Percentiles rank a stretch among this genome's conserved stretches.
These are phyloP conservation scores for Termitomyces heimii DNA, from an alignment of 768 basidiomycete genomes.

Conservation along the genomic window DNA sequence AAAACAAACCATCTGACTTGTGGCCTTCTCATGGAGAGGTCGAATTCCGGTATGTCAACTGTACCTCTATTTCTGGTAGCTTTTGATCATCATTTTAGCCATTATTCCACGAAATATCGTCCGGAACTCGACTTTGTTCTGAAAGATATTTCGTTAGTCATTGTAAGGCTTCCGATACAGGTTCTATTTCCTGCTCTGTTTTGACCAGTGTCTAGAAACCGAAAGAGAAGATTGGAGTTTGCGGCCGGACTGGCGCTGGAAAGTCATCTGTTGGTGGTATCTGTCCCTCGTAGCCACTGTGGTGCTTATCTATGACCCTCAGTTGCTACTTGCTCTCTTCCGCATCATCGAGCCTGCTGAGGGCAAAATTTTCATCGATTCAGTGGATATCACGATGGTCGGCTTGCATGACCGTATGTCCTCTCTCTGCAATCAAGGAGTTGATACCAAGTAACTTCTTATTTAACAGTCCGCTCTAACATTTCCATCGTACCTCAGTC, in stretches of 20 bases:
- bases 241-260: slow-evolving; percentile 77
- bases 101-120: slow-evolving; percentile 77
- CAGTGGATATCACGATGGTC: slow-evolving; percentile 68
- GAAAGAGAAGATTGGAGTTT: slow-evolving; percentile 86
- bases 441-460: neutral
- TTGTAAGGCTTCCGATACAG: slow-evolving; percentile 37
- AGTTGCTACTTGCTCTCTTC: slow-evolving; percentile 69
- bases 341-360: slow-evolving; percentile 67
- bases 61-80: neutral
- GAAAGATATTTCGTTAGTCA: slow-evolving; percentile 63
- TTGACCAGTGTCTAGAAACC: slow-evolving; percentile 44
- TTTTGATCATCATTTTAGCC: slow-evolving; percentile 25
- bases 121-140: slow-evolving; percentile 75
- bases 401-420: slow-evolving; percentile 65
- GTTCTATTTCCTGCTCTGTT: neutral
- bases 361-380: slow-evolving; percentile 69
- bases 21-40: slow-evolving; percentile 80
- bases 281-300: neutral
- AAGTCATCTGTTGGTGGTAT: slow-evolving; percentile 58
- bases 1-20: slow-evolving; percentile 38
- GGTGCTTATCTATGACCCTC: neutral
- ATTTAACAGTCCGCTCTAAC: slow-evolving; percentile 54
- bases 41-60: slow-evolving; percentile 55
- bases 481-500: slow-evolving; percentile 87
- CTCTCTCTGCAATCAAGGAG: neutral